A percentile compares a stretch with the other conserved stretches of the same genome.
phyloP scores from a whole-genome alignment of 345 rosid genomes.

The Melaleuca alternifolia region DNA sequence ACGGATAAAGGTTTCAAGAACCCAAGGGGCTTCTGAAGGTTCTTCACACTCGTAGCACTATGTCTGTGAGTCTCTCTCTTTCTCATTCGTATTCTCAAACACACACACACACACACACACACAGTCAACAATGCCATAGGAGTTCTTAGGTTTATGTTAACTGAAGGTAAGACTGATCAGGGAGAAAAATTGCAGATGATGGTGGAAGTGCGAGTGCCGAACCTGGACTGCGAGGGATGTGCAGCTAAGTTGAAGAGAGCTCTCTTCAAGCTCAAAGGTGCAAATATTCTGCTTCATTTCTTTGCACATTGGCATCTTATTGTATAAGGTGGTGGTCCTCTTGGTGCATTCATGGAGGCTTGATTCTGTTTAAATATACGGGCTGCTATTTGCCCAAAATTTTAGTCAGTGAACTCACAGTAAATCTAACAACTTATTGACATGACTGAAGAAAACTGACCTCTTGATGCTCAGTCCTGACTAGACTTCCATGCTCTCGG shows the following conservation, averaged over 20 bases:
- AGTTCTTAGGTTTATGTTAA: neutral
- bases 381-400: neutral
- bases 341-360: neutral
- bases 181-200: slow-evolving; percentile 22
- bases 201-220: slow-evolving; percentile 87
- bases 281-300: neutral
- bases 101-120: neutral
- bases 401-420: neutral
- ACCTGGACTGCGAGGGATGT: slow-evolving; percentile 87
- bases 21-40: neutral
- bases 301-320: neutral
- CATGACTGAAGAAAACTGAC: neutral
- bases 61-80: neutral
- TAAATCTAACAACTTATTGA: neutral
- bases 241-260: slow-evolving; percentile 83
- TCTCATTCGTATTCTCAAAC: neutral
- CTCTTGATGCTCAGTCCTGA: neutral
- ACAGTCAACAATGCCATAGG: neutral
- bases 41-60: neutral
- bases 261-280: slow-evolving; percentile 85
- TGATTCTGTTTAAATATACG: neutral
- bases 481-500: neutral
- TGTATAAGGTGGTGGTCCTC: neutral
- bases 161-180: neutral
- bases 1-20: neutral